Conservation (phyloP, 148 eudicot genomes). For the Rhododendron williamsianum region DNA sequence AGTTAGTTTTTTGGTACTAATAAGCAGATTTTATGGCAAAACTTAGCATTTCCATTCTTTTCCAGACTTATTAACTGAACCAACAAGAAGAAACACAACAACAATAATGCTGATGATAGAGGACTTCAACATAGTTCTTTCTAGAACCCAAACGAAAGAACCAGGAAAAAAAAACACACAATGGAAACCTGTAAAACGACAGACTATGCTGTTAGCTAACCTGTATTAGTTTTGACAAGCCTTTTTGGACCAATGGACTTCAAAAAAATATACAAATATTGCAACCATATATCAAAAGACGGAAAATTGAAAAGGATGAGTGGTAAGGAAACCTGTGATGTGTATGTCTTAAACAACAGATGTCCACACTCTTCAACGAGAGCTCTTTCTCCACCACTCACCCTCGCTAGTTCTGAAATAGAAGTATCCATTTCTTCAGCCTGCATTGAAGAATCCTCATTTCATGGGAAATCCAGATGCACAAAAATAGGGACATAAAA, state of each 20-base stretch:
- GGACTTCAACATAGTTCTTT: neutral
- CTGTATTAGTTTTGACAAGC: neutral
- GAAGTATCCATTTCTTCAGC: conserved; percentile 56
- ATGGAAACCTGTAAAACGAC: neutral
- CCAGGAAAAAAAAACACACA: too few species aligned
- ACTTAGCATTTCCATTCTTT: neutral
- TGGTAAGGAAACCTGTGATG: conserved; percentile 42
- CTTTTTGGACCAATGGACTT: neutral
- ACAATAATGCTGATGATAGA: neutral
- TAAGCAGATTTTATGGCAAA: neutral
- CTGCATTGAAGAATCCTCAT: conserved; percentile 31
- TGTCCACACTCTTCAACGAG: conserved; percentile 61
- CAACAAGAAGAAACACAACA: neutral
- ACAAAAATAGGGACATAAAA: neutral
- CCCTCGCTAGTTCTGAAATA: conserved; percentile 53
- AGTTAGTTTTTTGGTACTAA: neutral
- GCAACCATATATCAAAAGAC: neutral
- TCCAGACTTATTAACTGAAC: neutral
- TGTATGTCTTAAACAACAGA: conserved; percentile 35
- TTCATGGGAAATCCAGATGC: neutral
- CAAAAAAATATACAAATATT: neutral
- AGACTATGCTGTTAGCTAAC: neutral
- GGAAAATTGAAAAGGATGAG: neutral
- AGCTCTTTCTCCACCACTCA: conserved; percentile 46
- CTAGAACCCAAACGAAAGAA: neutral